phyloP scores from a whole-genome alignment of 495 filamentous ascomycete genomes.

The Hypoxylon fuscum region DNA sequence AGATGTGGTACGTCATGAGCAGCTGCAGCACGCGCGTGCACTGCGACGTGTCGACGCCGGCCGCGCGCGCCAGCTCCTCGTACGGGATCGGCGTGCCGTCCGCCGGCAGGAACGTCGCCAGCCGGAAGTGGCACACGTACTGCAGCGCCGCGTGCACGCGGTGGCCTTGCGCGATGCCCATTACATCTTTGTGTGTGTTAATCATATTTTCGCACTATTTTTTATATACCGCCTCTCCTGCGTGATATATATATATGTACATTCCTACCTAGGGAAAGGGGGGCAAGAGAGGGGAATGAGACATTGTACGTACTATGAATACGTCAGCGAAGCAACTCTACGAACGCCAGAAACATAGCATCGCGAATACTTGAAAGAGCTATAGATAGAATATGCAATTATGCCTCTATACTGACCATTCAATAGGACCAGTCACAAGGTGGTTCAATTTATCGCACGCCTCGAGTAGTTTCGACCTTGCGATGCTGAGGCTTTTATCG shows the following conservation, averaged over 20 bases:
- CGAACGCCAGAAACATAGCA: neutral
- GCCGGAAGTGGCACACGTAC: conserved; percentile 36
- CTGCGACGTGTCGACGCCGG: conserved; percentile 34
- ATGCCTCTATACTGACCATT: conserved; percentile 24
- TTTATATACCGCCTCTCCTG: too few species aligned
- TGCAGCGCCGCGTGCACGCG: conserved; percentile 36
- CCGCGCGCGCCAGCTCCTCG: conserved; percentile 23
- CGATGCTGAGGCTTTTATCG: conserved; percentile 41
- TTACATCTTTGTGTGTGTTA: conserved; percentile 24
- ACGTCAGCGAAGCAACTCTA: conserved; percentile 7
- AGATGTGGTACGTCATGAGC: conserved; percentile 59
- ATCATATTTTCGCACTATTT: neutral
- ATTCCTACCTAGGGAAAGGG: too few species aligned
- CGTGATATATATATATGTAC: too few species aligned
- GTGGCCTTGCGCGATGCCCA: conserved; percentile 38
- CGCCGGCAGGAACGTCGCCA: conserved; percentile 27
- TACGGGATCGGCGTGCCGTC: conserved; percentile 38
- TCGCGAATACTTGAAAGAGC: neutral
- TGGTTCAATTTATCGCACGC: conserved; percentile 40
- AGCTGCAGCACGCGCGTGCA: conserved; percentile 36
- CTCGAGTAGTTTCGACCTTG: conserved; percentile 37
- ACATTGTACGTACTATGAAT: conserved; percentile 16
- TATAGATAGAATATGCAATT: neutral
- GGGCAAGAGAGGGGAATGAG: neutral
- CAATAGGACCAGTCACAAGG: conserved; percentile 35